Base-by-base conservation (phyloP, 2,329 filamentous ascomycete genomes). In the Fusarium brevicatenulatum region DNA sequence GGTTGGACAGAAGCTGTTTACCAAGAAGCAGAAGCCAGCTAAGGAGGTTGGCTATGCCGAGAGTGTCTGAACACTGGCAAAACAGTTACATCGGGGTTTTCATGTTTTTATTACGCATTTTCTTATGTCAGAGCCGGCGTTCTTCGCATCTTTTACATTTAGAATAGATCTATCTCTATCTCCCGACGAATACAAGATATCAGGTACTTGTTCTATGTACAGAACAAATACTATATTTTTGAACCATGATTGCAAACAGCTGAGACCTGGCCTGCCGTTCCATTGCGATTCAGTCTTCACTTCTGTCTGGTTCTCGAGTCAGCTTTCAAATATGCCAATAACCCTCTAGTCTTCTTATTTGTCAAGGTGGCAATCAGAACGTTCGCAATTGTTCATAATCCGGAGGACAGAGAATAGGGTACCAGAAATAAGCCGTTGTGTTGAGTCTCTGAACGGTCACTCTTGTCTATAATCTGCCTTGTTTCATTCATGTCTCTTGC, bases 1-100 rank as follows among this genome's bases (percentile, higher is more conserved):
- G 74, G 73, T 82, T 25, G 82, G 80, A 4, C 74, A 79, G 53
- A 85, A 83, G 78, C 43, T 83, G n/a, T 82, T 83, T 50, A 71
- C 72, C 40, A 81, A 79, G 76, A 82, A 81, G 75, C 57, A 67
- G 55, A 16, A 70, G 10, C 65, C 67, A 7, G 79, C 79, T 62
- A 78, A 80, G 55, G 58, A 75, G 42, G 68, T 13, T 21, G 65
- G 52, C 8, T 79, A 81, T 46, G 77, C 78, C 2, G 77, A 81
- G 70, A 82, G 77, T 53, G 80, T 82, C 15, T 78, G 16, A 69
- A 34, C 10, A 18, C 4, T 25, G n/a, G n/a, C n/a, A 9, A 21
- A 7, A 13, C 39, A 34, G 32, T 23, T 36, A 12, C 18, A 25
- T 42, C 6, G 11, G 34, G 36, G 12, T 42, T 13, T 12, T 23